Evolutionary conservation across 2,329 filamentous ascomycete species (phyloP).

Genomic region (Dothistroma pini): DNA sequence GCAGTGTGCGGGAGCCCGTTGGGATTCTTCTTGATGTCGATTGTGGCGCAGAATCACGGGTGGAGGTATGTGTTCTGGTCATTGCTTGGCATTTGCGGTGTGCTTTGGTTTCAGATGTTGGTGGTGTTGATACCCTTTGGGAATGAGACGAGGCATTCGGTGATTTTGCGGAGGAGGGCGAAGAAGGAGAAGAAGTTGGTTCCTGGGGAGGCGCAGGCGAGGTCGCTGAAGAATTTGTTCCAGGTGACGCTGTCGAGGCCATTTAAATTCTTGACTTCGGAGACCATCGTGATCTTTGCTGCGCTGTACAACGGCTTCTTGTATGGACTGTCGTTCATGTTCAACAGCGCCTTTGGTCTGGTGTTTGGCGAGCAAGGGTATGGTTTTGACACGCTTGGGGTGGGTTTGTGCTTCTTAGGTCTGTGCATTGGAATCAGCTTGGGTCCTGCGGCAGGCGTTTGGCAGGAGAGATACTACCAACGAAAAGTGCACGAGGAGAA

Average conservation of each 20-base stretch:
- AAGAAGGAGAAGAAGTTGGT: constrained; percentile 30
- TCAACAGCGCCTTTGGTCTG: constrained; percentile 49
- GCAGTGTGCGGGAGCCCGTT: constrained; percentile 46
- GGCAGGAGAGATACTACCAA: constrained; percentile 45
- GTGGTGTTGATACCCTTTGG: constrained; percentile 37
- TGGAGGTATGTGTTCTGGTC: constrained; percentile 48
- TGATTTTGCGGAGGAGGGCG: constrained; percentile 38
- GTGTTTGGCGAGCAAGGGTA: constrained; percentile 47
- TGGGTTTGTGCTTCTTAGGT: constrained; percentile 30
- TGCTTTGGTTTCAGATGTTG: constrained; percentile 44
- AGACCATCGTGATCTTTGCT: constrained; percentile 48
- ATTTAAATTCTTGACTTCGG: constrained; percentile 45
- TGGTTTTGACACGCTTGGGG: constrained; percentile 23
- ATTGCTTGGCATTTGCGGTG: constrained; percentile 45
- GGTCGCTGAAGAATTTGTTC: constrained; percentile 40
- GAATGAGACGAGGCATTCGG: constrained; percentile 45
- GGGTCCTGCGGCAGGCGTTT: constrained; percentile 44
- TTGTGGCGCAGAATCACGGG: constrained; percentile 42
- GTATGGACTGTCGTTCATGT: constrained; percentile 49
- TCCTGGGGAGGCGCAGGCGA: constrained; percentile 40
- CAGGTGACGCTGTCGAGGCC: constrained; percentile 44
- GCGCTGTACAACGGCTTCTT: constrained; percentile 50
- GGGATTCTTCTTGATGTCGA: constrained; percentile 46
- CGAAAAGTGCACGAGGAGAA: constrained; percentile 36
- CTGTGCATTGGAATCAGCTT: constrained; percentile 42